Conservation (phyloP, 129 eudicot species). For the Pseudognaphalium luteoalbum region DNA sequence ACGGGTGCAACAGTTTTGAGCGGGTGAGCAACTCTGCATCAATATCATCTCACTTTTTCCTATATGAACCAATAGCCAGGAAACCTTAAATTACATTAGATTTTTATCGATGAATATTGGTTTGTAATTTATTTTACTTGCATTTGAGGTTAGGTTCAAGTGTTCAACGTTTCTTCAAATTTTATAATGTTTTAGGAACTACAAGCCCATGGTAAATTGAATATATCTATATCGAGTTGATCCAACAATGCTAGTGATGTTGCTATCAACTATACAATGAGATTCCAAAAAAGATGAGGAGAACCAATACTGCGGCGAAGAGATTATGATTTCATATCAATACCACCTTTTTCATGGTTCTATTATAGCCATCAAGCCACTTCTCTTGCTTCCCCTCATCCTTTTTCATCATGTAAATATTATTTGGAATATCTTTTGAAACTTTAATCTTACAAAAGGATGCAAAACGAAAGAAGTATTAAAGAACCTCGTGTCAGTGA, state of each 20-base stretch:
- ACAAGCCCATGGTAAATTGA: not conserved
- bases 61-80: too few relatives aligned
- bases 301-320: constrained; percentile 27
- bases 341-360: constrained; percentile 22
- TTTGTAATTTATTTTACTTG: too few relatives aligned
- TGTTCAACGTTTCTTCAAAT: not conserved
- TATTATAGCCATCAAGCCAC: constrained; percentile 15
- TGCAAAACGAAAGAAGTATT: not conserved
- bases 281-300: constrained; percentile 63
- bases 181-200: not conserved
- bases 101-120: too few relatives aligned
- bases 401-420: constrained; percentile 12
- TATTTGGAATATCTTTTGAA: not conserved
- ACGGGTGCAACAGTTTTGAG: too few relatives aligned
- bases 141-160: too few relatives aligned
- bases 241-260: constrained; percentile 44
- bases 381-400: constrained; percentile 4
- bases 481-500: not conserved
- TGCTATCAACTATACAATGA: constrained; percentile 56
- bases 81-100: too few relatives aligned
- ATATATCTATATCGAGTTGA: not conserved
- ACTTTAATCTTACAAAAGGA: not conserved
- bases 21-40: too few relatives aligned
- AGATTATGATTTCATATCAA: constrained; percentile 15
- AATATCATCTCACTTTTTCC: too few relatives aligned